phyloP scores from a whole-genome alignment of 2,329 filamentous ascomycete genomes.

The Acrodontium crateriforme region DNA sequence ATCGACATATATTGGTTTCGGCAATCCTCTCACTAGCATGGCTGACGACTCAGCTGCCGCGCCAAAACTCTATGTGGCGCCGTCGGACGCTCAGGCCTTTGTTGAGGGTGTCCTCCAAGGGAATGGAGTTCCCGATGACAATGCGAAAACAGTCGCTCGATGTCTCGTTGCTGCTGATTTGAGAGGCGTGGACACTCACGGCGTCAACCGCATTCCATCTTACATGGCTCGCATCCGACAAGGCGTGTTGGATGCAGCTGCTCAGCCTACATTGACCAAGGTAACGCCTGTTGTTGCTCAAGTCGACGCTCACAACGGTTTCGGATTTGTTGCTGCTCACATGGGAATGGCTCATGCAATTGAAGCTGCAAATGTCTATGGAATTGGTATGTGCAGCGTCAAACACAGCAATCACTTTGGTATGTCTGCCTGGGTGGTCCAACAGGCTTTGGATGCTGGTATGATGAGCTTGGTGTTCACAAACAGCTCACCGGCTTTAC shows the following conservation, averaged over 20 bases:
- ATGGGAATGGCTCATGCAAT: slow-evolving; percentile 54
- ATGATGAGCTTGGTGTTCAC: slow-evolving; percentile 51
- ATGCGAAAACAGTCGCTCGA: slow-evolving; percentile 50
- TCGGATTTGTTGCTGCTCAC: slow-evolving; percentile 60
- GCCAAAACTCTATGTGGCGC: slow-evolving; percentile 10
- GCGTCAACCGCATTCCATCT: slow-evolving; percentile 62
- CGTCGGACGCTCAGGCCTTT: slow-evolving; percentile 28
- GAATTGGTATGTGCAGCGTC: slow-evolving; percentile 63
- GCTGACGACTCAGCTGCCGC: slow-evolving; percentile 5
- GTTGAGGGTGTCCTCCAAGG: slow-evolving; percentile 42
- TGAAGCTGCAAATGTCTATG: slow-evolving; percentile 47
- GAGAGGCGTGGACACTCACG: slow-evolving; percentile 67
- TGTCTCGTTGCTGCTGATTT: slow-evolving; percentile 63
- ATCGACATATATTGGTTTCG: too few species aligned
- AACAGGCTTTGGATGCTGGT: slow-evolving; percentile 57
- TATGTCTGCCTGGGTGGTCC: slow-evolving; percentile 70
- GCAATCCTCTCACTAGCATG: slow-evolving; percentile 4
- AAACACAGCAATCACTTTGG: slow-evolving; percentile 73
- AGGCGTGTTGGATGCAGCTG: slow-evolving; percentile 50
- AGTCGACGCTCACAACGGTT: slow-evolving; percentile 55
- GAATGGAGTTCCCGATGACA: slow-evolving; percentile 44
- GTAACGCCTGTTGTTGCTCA: slow-evolving; percentile 59
- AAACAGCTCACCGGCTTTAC: slow-evolving; percentile 54
- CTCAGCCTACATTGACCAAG: slow-evolving; percentile 44
- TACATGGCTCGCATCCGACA: slow-evolving; percentile 62